Percentiles rank a stretch among this genome's conserved stretches.
Evolutionary conservation across 2,329 filamentous ascomycete species (phyloP).

Genomic region (Xylariaceae sp.): DNA sequence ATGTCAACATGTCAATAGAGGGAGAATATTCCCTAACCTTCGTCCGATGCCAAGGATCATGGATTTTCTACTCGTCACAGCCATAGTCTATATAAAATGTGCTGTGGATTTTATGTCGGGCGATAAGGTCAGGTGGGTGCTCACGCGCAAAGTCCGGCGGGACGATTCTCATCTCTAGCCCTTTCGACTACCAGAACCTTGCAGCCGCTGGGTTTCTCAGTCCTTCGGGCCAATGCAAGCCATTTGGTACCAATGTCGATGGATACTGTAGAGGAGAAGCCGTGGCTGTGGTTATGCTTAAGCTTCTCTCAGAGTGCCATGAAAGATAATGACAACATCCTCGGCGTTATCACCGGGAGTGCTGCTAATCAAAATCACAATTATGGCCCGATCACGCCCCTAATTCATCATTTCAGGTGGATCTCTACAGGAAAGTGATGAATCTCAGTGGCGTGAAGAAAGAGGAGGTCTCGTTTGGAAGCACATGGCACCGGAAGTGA

Average conservation of each 20-base stretch:
- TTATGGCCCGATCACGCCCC: constrained; percentile 40
- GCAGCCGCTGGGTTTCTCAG: constrained; percentile 27
- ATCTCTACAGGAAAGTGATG: constrained; percentile 31
- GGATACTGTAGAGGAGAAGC: constrained; percentile 55
- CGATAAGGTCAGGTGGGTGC: constrained; percentile 30
- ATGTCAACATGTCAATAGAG: too few relatives aligned
- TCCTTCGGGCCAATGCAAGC: constrained; percentile 26
- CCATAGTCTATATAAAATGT: too few relatives aligned
- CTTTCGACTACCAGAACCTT: constrained; percentile 26
- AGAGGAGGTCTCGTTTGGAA: constrained; percentile 19
- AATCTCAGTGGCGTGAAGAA: constrained; percentile 21
- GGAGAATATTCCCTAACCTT: too few relatives aligned
- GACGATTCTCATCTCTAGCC: constrained; percentile 30
- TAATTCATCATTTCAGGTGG: constrained; percentile 27
- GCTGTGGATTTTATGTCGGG: too few relatives aligned
- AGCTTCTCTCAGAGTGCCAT: constrained; percentile 44
- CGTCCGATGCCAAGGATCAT: too few relatives aligned
- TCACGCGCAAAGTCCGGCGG: constrained; percentile 33
- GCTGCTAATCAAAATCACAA: constrained; percentile 41
- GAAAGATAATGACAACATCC: constrained; percentile 41
- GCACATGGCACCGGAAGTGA: constrained; percentile 10
- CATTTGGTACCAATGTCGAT: constrained; percentile 40
- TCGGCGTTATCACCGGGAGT: constrained; percentile 37
- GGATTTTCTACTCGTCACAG: too few relatives aligned
- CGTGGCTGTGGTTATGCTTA: constrained; percentile 42